phyloP scores from a whole-genome alignment of 805 yeast species.

The Wickerhamomyces chambardii region DNA sequence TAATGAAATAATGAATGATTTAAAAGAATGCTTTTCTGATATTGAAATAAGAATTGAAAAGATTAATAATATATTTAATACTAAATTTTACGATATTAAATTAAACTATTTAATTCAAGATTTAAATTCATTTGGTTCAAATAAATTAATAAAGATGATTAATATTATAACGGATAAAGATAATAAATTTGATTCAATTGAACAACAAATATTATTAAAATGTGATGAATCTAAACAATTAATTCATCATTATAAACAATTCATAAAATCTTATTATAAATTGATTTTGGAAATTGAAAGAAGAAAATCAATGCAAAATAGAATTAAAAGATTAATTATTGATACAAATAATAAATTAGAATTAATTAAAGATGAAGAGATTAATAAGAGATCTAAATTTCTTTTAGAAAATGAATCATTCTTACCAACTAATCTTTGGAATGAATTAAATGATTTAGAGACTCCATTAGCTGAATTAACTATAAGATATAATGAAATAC shows the following conservation, averaged over 20 bases:
- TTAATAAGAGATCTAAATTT: constrained; percentile 31
- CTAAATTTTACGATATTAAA: constrained; percentile 17
- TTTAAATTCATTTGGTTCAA: constrained; percentile 16
- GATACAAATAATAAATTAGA: constrained; percentile 32
- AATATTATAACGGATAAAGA: constrained; percentile 5
- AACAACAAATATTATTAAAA: constrained; percentile 5
- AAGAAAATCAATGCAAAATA: constrained; percentile 30
- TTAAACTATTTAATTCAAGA: constrained; percentile 12
- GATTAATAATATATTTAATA: constrained; percentile 21
- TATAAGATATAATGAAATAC: constrained; percentile 15
- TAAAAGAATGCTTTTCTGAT: constrained; percentile 28
- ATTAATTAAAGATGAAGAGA: constrained; percentile 33
- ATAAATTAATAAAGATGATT: constrained; percentile 4
- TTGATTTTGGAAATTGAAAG: constrained; percentile 45
- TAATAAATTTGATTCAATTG: constrained; percentile 3
- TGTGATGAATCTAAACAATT: constrained; percentile 22
- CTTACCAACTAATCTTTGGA: constrained; percentile 44
- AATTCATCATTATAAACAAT: constrained; percentile 39
- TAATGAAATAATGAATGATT: constrained; percentile 42
- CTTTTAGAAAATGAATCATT: constrained; percentile 39
- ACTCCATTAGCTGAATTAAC: constrained; percentile 14
- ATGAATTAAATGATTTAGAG: constrained; percentile 25
- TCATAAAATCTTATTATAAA: constrained; percentile 41
- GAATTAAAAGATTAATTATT: constrained; percentile 29
- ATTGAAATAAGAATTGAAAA: constrained; percentile 12